Conservation (phyloP, 345 rosid species). For the Acer campestre region DNA sequence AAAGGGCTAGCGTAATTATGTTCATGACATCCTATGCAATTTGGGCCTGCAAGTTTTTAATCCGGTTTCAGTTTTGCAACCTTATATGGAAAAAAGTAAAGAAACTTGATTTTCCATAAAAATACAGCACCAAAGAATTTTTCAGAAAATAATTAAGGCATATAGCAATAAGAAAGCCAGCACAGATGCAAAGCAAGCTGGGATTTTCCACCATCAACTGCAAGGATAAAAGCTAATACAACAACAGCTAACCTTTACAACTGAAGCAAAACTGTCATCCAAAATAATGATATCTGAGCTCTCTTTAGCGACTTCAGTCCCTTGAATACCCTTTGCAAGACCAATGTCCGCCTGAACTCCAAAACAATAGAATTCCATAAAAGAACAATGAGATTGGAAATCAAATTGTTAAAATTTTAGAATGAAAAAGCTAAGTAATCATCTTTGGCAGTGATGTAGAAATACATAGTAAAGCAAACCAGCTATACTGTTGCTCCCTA, state of each 20-base stretch:
- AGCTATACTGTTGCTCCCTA: neutral
- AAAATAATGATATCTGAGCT: conserved; percentile 94
- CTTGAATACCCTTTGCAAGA: conserved; percentile 97
- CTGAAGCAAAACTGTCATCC: conserved; percentile 92
- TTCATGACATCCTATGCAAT: neutral
- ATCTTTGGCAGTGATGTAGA: too few relatives aligned
- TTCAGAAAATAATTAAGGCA: neutral
- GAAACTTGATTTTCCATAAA: neutral
- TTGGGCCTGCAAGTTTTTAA: neutral
- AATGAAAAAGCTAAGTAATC: too few relatives aligned
- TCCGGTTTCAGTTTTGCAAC: neutral
- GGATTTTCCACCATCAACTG: neutral
- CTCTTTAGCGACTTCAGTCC: conserved; percentile 98
- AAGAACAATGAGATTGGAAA: neutral
- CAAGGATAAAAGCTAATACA: neutral
- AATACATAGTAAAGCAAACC: neutral
- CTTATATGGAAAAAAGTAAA: neutral
- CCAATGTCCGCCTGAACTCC: conserved; percentile 91
- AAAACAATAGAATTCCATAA: conserved; percentile 8
- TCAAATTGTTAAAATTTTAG: neutral
- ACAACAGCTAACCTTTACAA: conserved; percentile 72
- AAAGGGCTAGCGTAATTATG: neutral
- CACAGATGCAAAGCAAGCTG: too few relatives aligned
- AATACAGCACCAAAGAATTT: neutral
- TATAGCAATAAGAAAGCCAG: too few relatives aligned